Evolutionary conservation across 1,284 basidiomycete species (phyloP).

Genomic region (Heterobasidion irregulare): DNA sequence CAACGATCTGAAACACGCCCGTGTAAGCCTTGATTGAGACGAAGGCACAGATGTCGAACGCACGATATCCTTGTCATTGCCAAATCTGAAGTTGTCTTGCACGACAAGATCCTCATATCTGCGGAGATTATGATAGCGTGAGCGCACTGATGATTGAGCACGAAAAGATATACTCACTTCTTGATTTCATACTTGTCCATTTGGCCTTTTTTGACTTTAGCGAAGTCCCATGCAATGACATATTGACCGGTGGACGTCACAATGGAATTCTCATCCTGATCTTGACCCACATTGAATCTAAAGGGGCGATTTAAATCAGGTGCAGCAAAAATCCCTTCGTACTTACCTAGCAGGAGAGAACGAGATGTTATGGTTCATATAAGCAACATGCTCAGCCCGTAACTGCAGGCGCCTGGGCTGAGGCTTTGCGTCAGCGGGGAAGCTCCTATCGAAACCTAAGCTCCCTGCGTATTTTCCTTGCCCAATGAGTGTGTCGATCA

Average conservation of each 20-base stretch:
- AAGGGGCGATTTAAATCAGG: neutral
- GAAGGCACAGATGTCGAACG: constrained; percentile 18
- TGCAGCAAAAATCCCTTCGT: neutral
- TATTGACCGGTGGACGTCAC: constrained; percentile 95
- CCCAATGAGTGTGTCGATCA: constrained; percentile 94
- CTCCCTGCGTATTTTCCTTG: constrained; percentile 84
- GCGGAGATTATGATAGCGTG: constrained; percentile 10
- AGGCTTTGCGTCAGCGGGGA: constrained; percentile 93
- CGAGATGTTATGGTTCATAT: constrained; percentile 84
- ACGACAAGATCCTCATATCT: constrained; percentile 91
- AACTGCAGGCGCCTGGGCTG: constrained; percentile 86
- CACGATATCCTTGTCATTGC: constrained; percentile 91
- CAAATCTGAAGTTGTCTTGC: constrained; percentile 94
- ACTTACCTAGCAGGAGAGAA: constrained; percentile 87
- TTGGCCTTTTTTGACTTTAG: constrained; percentile 87
- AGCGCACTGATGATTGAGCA: neutral
- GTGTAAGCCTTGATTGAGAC: neutral
- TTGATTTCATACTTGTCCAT: constrained; percentile 94
- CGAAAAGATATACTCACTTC: constrained; percentile 35
- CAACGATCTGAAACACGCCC: constrained; percentile 63
- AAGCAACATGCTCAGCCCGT: constrained; percentile 88
- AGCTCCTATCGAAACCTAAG: constrained; percentile 90
- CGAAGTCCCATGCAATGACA: constrained; percentile 95
- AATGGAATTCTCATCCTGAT: constrained; percentile 88
- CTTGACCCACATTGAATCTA: constrained; percentile 89